phyloP scores from a whole-genome alignment of 805 yeast species.

The Komagataella pseudopastoris region DNA sequence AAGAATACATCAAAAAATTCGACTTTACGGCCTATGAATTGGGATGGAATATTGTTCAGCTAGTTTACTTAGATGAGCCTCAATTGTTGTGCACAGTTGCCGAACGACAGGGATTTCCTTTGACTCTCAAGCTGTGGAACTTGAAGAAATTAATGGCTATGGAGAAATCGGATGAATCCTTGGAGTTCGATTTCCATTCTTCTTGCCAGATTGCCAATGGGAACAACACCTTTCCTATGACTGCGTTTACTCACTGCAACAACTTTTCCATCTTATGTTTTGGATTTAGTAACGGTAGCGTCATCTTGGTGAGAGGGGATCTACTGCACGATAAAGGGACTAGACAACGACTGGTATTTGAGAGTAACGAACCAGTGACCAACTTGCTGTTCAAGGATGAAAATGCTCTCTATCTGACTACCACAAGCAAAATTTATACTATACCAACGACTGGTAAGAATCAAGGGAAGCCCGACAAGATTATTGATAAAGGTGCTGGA shows the following conservation, averaged over 20 bases:
- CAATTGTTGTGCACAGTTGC: conserved; percentile 58
- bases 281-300: conserved; percentile 78
- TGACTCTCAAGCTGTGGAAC: conserved; percentile 63
- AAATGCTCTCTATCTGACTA: conserved; percentile 51
- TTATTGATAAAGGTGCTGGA: conserved; percentile 33
- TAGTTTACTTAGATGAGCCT: conserved; percentile 33
- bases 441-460: conserved; percentile 71
- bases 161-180: conserved; percentile 15
- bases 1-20: conserved; percentile 28
- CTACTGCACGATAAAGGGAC: conserved; percentile 80
- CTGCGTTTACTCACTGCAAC: conserved; percentile 40
- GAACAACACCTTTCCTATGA: conserved; percentile 64
- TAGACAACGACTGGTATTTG: conserved; percentile 69
- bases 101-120: conserved; percentile 60
- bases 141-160: conserved; percentile 30
- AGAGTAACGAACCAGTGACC: conserved; percentile 69
- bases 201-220: conserved; percentile 55
- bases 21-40: conserved; percentile 52
- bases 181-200: conserved; percentile 36
- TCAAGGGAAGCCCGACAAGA: conserved; percentile 42
- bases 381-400: conserved; percentile 48
- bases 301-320: conserved; percentile 78
- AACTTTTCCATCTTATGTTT: conserved; percentile 55
- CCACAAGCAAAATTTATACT: conserved; percentile 59
- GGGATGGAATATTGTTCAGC: conserved; percentile 49